Conservation (phyloP, 371 early-diverging fungal species). For the Apophysomyces ossiformis region DNA sequence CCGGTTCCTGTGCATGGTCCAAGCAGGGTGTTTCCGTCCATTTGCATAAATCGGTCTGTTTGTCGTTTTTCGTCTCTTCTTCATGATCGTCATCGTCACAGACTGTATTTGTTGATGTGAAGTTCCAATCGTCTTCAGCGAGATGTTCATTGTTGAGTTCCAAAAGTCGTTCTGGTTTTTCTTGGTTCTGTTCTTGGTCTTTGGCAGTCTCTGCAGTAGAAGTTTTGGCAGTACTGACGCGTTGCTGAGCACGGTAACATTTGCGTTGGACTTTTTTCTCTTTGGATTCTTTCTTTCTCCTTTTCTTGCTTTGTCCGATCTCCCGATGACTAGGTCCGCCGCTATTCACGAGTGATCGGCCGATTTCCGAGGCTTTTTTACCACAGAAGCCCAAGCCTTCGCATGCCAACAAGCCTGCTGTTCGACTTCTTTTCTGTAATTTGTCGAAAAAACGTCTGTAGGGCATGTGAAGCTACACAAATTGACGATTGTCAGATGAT, state of each 20-base stretch:
- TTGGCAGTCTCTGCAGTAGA: background rate
- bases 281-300: background rate
- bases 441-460: background rate
- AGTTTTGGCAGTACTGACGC: background rate
- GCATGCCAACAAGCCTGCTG: background rate
- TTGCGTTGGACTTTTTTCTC: background rate
- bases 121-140: no score
- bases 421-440: background rate
- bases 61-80: no score
- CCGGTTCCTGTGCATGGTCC: constrained; percentile 1
- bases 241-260: background rate
- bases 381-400: background rate
- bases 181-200: background rate
- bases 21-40: no score
- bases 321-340: background rate
- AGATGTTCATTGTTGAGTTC: no score
- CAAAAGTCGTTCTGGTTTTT: background rate
- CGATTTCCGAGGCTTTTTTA: constrained; percentile 2
- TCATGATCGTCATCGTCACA: no score
- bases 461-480: constrained; percentile 12
- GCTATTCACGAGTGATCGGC: background rate
- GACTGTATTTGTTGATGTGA: no score
- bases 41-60: no score
- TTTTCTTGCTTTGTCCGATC: background rate
- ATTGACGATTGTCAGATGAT: constrained; percentile 8